Evolutionary conservation across 2,329 filamentous ascomycete genomes (phyloP).

Genomic region (Fonsecaea multimorphosa): DNA sequence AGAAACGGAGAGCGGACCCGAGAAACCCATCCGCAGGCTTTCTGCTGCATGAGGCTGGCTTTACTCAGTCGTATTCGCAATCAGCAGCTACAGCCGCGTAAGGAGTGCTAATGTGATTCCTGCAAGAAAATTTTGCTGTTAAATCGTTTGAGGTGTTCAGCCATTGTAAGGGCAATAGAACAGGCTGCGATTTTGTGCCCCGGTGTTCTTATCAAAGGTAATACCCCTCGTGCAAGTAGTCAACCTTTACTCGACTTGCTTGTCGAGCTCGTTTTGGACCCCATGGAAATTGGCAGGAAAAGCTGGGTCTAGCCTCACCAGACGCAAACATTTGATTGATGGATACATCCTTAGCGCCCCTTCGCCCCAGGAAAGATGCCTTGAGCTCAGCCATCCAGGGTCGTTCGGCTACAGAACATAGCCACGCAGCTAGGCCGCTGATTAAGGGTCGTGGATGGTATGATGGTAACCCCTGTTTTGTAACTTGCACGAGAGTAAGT

Average conservation of each 20-base stretch:
- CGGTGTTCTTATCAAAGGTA: not conserved
- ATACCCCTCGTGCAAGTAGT: not conserved
- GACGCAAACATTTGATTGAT: constrained; percentile 7
- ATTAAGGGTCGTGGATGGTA: no score
- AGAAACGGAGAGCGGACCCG: not conserved
- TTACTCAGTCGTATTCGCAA: not conserved
- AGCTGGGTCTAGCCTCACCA: not conserved
- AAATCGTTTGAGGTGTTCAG: not conserved
- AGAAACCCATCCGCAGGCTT: not conserved
- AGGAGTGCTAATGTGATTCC: not conserved
- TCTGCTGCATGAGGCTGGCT: not conserved
- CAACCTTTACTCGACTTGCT: not conserved
- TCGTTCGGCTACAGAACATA: not conserved
- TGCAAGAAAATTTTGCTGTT: not conserved
- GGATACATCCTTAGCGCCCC: constrained; percentile 1
- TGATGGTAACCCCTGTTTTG: no score
- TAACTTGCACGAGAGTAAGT: no score
- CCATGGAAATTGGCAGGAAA: not conserved
- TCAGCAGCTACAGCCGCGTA: not conserved
- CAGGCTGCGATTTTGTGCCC: not conserved
- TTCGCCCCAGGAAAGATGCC: not conserved
- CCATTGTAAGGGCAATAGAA: not conserved
- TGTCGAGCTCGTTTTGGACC: not conserved
- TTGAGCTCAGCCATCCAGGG: not conserved
- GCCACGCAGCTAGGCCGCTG: not conserved